Base-by-base conservation (phyloP, 2,329 filamentous ascomycete genomes). In the Hymenotorrendiella dingleyae region DNA sequence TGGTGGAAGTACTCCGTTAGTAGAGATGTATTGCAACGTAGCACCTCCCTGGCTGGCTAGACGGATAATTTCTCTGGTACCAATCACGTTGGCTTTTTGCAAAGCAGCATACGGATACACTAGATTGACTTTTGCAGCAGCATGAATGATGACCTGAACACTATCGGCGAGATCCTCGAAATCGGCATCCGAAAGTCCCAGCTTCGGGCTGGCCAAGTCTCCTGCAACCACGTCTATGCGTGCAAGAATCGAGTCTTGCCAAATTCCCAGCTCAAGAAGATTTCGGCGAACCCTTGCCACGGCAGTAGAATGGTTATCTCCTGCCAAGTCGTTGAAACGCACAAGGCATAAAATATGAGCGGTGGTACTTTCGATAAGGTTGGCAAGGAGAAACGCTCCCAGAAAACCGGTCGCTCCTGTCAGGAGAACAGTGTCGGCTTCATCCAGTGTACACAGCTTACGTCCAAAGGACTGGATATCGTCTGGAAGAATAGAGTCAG, bases 321-420 rank as follows among this genome's bases (percentile, higher is more conserved):
- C 72, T 4, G 74, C 70, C 0, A 83, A 81, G 46, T 87, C 82
- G 36, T 86, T 82, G 5, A 94, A 83, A 42, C 89, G 80, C 0
- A 82, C 80, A 40, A 94, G 78, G 16, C 94, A 73, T 47, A 76
- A 78, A 11, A 77, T 68, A 19, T 67, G 63, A 16, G 69, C 73
- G 12, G 67, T 66, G 12, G 71, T 69, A 19, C 81, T 70, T 38
- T 76, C 73, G 1, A 95, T 71, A 2, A 94, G 65, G 40, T 94
- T 86, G 42, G 74, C 74, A 23, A 94, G 68, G 6, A 95, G 70
- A 57, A 89, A 94, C 0, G 85, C 77, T 23, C 90, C 89, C 17
- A 96, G 66, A 69, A 94, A 96, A 2, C 89, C 90, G 3, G 89
- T 96, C 2, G 85, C 86, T 35, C 90, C 89, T 4, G 89, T 95